Percentiles rank a stretch among this genome's conserved stretches.
These are phyloP conservation scores for Rubia tinctorum DNA, from an alignment of 305 asterid genomes.

Conservation along the genomic window DNA sequence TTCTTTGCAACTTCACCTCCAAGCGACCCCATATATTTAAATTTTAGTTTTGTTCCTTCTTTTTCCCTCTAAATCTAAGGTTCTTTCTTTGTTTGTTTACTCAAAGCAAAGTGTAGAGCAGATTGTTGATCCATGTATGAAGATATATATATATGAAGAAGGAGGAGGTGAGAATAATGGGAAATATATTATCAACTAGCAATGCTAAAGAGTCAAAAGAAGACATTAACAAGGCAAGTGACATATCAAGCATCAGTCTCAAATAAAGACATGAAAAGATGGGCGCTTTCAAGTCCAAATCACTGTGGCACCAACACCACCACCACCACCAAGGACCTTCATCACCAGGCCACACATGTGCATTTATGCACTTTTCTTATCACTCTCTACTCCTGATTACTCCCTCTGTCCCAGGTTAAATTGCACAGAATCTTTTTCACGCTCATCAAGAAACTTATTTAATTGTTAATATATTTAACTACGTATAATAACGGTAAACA, in stretches of 20 bases:
- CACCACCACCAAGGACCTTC: constrained; percentile 23
- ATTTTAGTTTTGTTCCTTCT: not conserved
- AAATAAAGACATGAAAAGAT: constrained; percentile 97
- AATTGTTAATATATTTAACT: no score
- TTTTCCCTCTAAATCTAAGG: constrained; percentile 1
- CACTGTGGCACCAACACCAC: constrained; percentile 83
- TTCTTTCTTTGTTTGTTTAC: constrained; percentile 2
- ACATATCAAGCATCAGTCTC: constrained; percentile 89
- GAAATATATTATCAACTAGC: not conserved
- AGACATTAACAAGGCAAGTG: constrained; percentile 62
- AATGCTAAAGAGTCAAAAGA: constrained; percentile 41
- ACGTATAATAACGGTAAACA: no score
- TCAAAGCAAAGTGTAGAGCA: constrained; percentile 17
- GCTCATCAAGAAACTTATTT: no score
- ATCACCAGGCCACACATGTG: constrained; percentile 16
- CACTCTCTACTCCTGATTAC: not conserved
- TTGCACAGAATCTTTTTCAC: no score
- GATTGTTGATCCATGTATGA: constrained; percentile 26
- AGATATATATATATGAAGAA: constrained; percentile 14
- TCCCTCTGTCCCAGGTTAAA: no score
- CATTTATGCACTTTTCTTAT: constrained; percentile 10
- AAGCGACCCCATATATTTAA: constrained; percentile 51
- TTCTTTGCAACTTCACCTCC: constrained; percentile 46
- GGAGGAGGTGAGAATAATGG: constrained; percentile 16
- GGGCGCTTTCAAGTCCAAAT: constrained; percentile 92